phyloP scores from a whole-genome alignment of 176 grass and related monocot genomes.

The Cenchrus purpureus region DNA sequence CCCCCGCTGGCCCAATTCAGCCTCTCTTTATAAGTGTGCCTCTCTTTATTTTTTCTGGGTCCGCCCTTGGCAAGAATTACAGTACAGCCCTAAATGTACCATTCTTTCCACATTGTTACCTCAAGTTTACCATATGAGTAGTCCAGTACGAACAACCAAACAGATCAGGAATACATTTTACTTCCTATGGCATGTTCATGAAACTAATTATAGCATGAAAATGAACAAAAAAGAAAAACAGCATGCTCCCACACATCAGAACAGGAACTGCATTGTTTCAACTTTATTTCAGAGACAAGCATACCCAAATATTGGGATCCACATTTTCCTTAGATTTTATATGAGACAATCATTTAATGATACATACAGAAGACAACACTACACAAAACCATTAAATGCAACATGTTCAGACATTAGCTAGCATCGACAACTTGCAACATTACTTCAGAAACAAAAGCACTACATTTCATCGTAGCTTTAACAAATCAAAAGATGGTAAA shows the following conservation, averaged over 20 bases:
- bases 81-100: conserved; percentile 37
- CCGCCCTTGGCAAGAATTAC: not conserved
- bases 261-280: not conserved
- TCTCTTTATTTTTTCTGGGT: too few relatives aligned
- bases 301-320: not conserved
- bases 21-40: too few relatives aligned
- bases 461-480: not conserved
- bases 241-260: not conserved
- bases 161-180: not conserved
- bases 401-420: not conserved
- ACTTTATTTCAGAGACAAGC: not conserved
- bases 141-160: not conserved
- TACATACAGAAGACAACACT: not conserved
- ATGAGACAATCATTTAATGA: not conserved
- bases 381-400: not conserved
- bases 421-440: too few relatives aligned
- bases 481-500: not conserved
- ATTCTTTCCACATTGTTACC: conserved; percentile 35
- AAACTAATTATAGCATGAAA: not conserved
- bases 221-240: not conserved
- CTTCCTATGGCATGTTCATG: not conserved
- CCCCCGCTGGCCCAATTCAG: too few relatives aligned
- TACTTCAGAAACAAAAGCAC: not conserved
- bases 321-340: not conserved
- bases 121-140: conserved; percentile 28